Base-by-base conservation (phyloP, 495 filamentous ascomycete genomes). In the Penicillium herquei region DNA sequence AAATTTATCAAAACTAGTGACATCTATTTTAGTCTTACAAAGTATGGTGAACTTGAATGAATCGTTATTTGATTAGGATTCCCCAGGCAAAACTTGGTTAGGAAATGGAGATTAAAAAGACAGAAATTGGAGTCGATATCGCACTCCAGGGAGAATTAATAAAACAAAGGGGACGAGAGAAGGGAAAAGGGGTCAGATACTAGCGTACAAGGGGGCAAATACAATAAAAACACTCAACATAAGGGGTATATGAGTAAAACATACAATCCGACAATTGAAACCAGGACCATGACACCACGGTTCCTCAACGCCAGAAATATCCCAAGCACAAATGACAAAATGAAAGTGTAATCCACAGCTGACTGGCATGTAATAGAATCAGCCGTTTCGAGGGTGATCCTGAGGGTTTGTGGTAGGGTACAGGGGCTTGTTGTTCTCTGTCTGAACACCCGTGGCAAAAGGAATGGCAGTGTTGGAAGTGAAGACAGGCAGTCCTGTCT, bases 391-490 rank as follows among this genome's bases (percentile, higher is more conserved):
- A 26, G 52, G 12, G 34, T 37, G 8, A 10, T 37, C 12, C 34
- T 37, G 34, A 6, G 34, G 34, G 12, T 37, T 10, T 3, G 34
- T 10, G 7, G 34, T 37, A 13, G 8, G 8, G 6, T 37, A 3
- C 12, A 13, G 6, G 9, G 34, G 34, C 8, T 9, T 9, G 11
- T 35, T 35, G 34, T 33, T 39, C 21, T 26, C 21, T 26, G 21
- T 26, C 21, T 26, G 21, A 26, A 26, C 21, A 4, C 21, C 21
- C 21, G 21, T 26, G 21, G 71, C 71, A 65, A 85, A 84, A 5
- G 72, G 75, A 40, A 84, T 85, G 1, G 73, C 69, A 4, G 75
- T 74, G 30, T 65, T 81, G 0, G 79, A 71, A 35, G 79, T 79
- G 44, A 84, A 80, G 8, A 79, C 67, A 9, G 82, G 82, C 8